Evolutionary conservation across 1,139 yeast genomes (phyloP).

Genomic region (Kodamaea ohmeri): DNA sequence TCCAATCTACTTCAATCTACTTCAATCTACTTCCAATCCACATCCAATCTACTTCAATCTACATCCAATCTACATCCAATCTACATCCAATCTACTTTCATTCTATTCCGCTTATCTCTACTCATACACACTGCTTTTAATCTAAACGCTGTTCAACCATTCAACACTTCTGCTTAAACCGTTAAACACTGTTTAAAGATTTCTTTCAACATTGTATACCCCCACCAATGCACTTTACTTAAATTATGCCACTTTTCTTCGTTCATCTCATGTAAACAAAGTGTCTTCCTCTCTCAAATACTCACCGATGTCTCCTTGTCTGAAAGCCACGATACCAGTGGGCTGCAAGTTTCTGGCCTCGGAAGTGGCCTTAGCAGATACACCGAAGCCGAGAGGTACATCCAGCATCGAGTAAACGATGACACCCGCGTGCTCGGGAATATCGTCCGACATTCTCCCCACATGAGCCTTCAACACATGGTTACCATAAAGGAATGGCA

Average conservation of each 20-base stretch:
- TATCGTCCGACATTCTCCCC: constrained; percentile 95
- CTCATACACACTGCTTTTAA: too few species aligned
- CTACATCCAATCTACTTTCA: too few species aligned
- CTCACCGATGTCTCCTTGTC: constrained; percentile 98
- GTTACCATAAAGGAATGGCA: constrained; percentile 97
- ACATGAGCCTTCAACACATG: constrained; percentile 95
- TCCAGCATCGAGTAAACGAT: constrained; percentile 89
- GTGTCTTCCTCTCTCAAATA: constrained; percentile 98
- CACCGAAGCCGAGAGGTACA: constrained; percentile 93
- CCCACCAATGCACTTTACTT: not conserved
- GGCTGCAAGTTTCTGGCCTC: constrained; percentile 90
- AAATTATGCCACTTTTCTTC: not conserved
- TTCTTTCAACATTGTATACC: not conserved
- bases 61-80: too few species aligned
- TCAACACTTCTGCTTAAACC: too few species aligned
- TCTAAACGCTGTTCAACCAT: too few species aligned
- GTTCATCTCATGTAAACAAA: constrained; percentile 54
- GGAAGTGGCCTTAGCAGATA: constrained; percentile 86
- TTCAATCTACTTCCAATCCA: too few species aligned
- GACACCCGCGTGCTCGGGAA: constrained; percentile 97
- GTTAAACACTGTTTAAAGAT: too few species aligned
- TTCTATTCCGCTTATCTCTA: too few species aligned
- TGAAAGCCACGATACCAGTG: constrained; percentile 88
- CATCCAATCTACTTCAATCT: too few species aligned
- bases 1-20: too few species aligned